Conservation (phyloP, 1,284 basidiomycete species). For the Marasmius sp. region DNA sequence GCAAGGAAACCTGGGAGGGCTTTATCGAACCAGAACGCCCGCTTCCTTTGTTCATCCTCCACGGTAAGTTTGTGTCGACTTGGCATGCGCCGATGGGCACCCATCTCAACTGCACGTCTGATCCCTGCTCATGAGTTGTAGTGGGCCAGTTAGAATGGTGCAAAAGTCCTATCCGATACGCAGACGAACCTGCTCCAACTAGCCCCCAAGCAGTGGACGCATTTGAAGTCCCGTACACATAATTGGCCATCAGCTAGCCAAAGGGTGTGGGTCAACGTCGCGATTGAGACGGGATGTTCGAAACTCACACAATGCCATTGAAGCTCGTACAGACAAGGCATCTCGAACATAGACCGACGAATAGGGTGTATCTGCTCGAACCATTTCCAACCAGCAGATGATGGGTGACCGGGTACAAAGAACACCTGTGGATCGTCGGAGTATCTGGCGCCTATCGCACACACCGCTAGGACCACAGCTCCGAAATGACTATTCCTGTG, state of each 20-base stretch:
- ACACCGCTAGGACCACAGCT: conserved; percentile 5
- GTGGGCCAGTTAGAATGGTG: neutral
- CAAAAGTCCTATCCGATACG: neutral
- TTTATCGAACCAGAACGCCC: neutral
- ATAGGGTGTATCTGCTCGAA: neutral
- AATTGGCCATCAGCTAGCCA: neutral
- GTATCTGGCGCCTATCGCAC: neutral
- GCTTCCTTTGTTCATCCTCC: neutral
- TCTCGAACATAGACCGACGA: neutral
- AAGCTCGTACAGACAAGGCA: neutral
- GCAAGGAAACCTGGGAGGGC: neutral
- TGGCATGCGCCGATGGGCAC: neutral
- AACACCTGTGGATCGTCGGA: neutral
- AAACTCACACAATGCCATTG: neutral
- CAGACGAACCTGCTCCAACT: neutral
- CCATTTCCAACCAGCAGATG: neutral
- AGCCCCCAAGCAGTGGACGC: neutral
- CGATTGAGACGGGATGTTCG: neutral
- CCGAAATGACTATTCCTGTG: conserved; percentile 4
- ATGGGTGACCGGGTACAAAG: neutral
- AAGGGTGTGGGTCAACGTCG: neutral
- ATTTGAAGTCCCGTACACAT: neutral
- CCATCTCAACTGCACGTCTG: neutral
- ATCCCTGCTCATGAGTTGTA: neutral
- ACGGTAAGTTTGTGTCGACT: neutral